Evolutionary conservation across 805 yeast species (phyloP), one percentile per base, ranked within the genome.

Genomic region (Pichia paraexigua): DNA sequence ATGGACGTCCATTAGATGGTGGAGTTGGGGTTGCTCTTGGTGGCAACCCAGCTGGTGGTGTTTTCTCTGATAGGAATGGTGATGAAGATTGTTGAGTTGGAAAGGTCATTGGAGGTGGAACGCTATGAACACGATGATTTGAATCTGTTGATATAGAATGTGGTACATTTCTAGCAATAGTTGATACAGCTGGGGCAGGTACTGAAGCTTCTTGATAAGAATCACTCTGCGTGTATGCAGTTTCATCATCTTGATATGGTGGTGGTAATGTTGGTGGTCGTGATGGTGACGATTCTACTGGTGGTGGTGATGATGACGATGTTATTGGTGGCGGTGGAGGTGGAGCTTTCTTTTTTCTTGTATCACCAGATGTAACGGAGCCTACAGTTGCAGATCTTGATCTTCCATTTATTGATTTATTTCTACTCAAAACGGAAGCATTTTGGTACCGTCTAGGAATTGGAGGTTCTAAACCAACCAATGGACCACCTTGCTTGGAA

Each of bases 401-500:
- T 27, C 54, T 35, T 35, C 11, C 39, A n/a, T 7, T 35, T 17
- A 35, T 8, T 35, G 39, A 35, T 35, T 35, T 35, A 10, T 35
- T 35, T n/a, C 39, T 35, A 35, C n/a, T 35, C 20, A 35, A 35
- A 35, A 9, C 17, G 17, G 39, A 35, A 7, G 39, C 10, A 37
- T 61, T 57, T 53, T 77, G 82, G 50, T 67, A 72, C 57, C 74
- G 77, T 56, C 92, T 73, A 5, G 94, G 95, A 48, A 87, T 71
- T 17, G 95, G 95, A 6, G 95, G 95, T 62, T 87, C 95, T 25
- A 85, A 68, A 1, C 95, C 95, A 28, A 85, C 85, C 66, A 92
- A 70, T 32, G 94, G 84, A 22, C 91, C 86, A 50, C 94, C 88
- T 63, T 81, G 83, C 60, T 83, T 73, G 4, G 80, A 70, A 53